A percentile compares a stretch with the other conserved stretches of the same genome.
Evolutionary conservation across 768 basidiomycete genomes (phyloP).

Genomic region (Podaxis mareebaensis): DNA sequence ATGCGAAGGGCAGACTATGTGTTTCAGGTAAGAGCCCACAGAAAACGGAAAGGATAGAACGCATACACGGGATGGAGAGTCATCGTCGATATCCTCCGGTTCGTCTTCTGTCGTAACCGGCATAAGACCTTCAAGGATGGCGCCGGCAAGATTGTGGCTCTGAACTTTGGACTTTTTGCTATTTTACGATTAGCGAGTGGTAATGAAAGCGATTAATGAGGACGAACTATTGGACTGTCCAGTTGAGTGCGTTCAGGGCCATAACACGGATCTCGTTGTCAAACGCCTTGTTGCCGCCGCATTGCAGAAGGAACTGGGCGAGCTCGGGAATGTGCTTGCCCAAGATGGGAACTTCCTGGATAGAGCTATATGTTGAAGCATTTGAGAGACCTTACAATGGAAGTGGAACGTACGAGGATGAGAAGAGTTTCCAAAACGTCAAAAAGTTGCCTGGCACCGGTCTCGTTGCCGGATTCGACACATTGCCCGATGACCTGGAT

Average conservation of each 20-base stretch:
- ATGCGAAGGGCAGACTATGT: conserved; percentile 87
- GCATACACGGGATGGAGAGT: conserved; percentile 86
- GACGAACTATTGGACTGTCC: conserved; percentile 93
- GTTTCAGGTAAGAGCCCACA: not conserved
- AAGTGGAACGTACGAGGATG: conserved; percentile 65
- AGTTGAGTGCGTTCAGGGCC: conserved; percentile 90
- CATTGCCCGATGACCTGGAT: conserved; percentile 86
- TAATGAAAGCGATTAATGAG: not conserved
- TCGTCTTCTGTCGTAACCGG: conserved; percentile 93
- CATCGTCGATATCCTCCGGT: conserved; percentile 91
- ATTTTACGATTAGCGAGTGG: conserved; percentile 15
- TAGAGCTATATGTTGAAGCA: conserved; percentile 16
- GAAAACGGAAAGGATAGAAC: not conserved
- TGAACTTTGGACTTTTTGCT: conserved; percentile 98
- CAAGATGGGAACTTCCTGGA: conserved; percentile 90
- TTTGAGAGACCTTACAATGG: not conserved
- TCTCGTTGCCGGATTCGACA: conserved; percentile 77
- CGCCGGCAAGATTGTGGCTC: conserved; percentile 75
- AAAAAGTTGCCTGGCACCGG: conserved; percentile 83
- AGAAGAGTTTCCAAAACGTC: conserved; percentile 96
- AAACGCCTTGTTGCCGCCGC: conserved; percentile 75
- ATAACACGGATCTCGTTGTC: conserved; percentile 85
- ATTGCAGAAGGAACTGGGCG: conserved; percentile 83
- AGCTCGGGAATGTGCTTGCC: conserved; percentile 86
- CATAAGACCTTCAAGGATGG: conserved; percentile 89